Conservation (phyloP, 2,329 filamentous ascomycete species). For the Diaporthe sp. region DNA sequence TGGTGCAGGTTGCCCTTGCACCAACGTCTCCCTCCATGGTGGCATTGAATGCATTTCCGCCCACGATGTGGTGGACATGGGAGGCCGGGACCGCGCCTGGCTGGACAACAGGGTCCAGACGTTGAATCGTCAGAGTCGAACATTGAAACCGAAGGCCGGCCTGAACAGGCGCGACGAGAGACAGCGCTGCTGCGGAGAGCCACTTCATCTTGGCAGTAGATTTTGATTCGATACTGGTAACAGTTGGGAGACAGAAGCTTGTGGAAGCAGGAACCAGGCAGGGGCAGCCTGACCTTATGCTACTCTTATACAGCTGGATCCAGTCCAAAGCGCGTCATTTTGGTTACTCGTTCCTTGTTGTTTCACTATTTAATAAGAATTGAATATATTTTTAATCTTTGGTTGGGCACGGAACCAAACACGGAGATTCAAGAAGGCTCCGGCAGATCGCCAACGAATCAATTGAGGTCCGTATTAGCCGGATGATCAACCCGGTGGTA, state of each 20-base stretch:
- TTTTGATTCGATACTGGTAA: background rate
- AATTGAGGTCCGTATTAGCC: slow-evolving; percentile 21
- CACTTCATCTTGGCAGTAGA: slow-evolving; percentile 43
- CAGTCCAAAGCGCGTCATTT: background rate
- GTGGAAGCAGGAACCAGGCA: slow-evolving; percentile 14
- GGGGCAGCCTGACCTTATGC: background rate
- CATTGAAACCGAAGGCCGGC: slow-evolving; percentile 50
- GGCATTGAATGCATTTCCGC: slow-evolving; percentile 46
- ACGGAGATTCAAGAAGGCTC: background rate
- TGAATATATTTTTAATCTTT: background rate
- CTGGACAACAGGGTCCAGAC: slow-evolving; percentile 48
- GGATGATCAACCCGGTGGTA: slow-evolving; percentile 13
- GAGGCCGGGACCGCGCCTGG: slow-evolving; percentile 43
- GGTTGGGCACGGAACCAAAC: slow-evolving; percentile 9
- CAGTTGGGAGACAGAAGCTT: background rate
- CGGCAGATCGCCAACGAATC: slow-evolving; percentile 24
- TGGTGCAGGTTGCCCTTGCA: slow-evolving; percentile 51
- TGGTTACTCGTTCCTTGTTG: background rate
- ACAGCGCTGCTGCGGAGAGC: slow-evolving; percentile 37
- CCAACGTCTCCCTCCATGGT: slow-evolving; percentile 48
- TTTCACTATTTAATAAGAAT: background rate
- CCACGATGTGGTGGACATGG: slow-evolving; percentile 47
- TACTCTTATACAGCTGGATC: slow-evolving; percentile 16
- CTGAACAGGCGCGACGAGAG: slow-evolving; percentile 43
- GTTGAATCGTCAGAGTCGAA: slow-evolving; percentile 48